Evolutionary conservation across 345 rosid genomes (phyloP), one percentile per base, ranked within the genome.

Genomic region (Moringa oleifera): DNA sequence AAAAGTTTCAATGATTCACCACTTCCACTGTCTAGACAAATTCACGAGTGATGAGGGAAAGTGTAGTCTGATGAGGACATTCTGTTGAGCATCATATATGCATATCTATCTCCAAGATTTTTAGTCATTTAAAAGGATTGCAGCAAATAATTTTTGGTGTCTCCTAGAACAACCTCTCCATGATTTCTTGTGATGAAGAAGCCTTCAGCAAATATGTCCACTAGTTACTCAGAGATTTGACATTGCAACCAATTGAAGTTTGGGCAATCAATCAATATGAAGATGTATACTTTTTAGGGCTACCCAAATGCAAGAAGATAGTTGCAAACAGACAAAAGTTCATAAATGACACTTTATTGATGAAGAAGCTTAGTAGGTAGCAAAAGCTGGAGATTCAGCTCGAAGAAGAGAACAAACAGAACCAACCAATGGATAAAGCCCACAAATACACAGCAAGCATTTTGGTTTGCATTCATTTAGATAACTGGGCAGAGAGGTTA

Each of bases 401-500:
- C 47, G 11, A 33, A 5, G 47, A 41, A 41, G 12, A 7, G 12
- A 41, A 11, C 6, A 41, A 41, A 41, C 47, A 66, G n/a, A n/a
- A n/a, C n/a, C n/a, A 65, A 53, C 60, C 8, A 18, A 36, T 49
- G 23, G 51, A 22, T 25, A 19, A 41, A 52, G 37, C 45, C 13
- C 47, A 25, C 58, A 18, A 23, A n/a, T 16, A 5, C 47, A 19
- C 57, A 64, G 57, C 33, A 69, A 49, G 24, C 24, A n/a, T n/a
- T n/a, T n/a, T n/a, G n/a, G n/a, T n/a, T n/a, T n/a, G n/a, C 20
- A 16, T 8, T 80, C 78, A 83, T 51, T 76, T 73, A 47, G 85
- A 66, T 45, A 87, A 62, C 71, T 76, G 49, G 0, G 83, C 66
- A 0, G 97, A 84, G 23, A 93, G 71, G 5, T 61, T 68, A 20